Evolutionary conservation across 495 filamentous ascomycete genomes (phyloP).

Genomic region (Antarctomyces pellizariae): DNA sequence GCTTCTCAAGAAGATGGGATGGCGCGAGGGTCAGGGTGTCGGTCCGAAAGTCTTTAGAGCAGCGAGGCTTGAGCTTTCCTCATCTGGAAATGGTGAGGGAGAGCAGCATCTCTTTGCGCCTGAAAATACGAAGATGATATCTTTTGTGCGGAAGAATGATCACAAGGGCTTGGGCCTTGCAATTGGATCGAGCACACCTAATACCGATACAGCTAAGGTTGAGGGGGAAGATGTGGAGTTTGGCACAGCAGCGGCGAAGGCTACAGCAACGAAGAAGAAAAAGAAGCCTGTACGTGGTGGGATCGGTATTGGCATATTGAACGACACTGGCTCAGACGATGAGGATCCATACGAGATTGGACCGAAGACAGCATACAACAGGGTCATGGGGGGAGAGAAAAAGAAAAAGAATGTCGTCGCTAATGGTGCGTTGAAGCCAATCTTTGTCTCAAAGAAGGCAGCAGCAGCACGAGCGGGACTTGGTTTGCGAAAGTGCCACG

Average conservation of each 20-base stretch:
- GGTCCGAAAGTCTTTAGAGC: constrained; percentile 67
- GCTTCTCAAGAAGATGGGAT: constrained; percentile 81
- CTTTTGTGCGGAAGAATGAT: constrained; percentile 53
- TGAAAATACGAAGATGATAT: constrained; percentile 53
- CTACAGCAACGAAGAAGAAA: constrained; percentile 19
- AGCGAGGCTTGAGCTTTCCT: constrained; percentile 39
- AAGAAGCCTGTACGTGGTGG: constrained; percentile 30
- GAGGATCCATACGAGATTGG: constrained; percentile 89
- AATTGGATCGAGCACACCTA: constrained; percentile 13
- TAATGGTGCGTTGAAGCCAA: constrained; percentile 32
- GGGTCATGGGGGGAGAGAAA: constrained; percentile 62
- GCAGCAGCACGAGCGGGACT: constrained; percentile 28
- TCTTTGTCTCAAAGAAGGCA: constrained; percentile 58
- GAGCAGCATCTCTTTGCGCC: constrained; percentile 69
- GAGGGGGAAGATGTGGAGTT: constrained; percentile 24
- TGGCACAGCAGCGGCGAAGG: constrained; percentile 9
- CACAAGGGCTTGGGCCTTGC: constrained; percentile 63
- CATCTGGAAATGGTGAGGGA: constrained; percentile 14
- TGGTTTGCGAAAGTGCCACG: constrained; percentile 58
- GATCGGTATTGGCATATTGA: constrained; percentile 76
- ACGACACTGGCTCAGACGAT: constrained; percentile 92
- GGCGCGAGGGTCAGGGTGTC: constrained; percentile 82
- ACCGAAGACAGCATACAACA: constrained; percentile 76
- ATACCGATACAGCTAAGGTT: constrained; percentile 19
- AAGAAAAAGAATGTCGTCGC: constrained; percentile 43